These are phyloP conservation scores for Phytomonas serpens DNA, from an alignment of 208 protist genomes.

Conservation along the genomic window DNA sequence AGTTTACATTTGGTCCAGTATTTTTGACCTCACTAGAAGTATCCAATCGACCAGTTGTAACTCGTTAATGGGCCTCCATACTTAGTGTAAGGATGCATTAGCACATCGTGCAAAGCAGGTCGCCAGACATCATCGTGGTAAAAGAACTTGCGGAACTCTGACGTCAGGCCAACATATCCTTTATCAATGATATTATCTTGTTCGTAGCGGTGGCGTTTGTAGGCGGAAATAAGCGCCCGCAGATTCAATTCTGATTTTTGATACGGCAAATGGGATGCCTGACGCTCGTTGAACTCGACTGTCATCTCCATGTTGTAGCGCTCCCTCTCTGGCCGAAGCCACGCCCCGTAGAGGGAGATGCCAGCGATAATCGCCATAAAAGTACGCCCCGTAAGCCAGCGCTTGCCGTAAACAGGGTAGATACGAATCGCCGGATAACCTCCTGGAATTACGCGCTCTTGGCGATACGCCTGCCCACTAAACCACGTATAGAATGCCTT, in stretches of 20 bases:
- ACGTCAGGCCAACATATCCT: conserved; percentile 85
- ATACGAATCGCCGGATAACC: conserved; percentile 81
- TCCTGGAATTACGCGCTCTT: conserved; percentile 81
- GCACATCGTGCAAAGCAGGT: conserved; percentile 75
- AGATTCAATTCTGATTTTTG: conserved; percentile 83
- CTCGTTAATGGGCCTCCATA: conserved; percentile 76
- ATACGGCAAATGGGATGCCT: conserved; percentile 76
- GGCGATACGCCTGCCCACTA: conserved; percentile 84
- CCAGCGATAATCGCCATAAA: conserved; percentile 78
- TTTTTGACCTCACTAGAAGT: conserved; percentile 42
- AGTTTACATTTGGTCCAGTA: neutral
- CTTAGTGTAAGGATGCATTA: conserved; percentile 83
- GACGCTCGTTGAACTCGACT: conserved; percentile 79
- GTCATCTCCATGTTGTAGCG: conserved; percentile 89
- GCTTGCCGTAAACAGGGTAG: conserved; percentile 88
- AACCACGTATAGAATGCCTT: conserved; percentile 89
- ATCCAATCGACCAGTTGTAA: conserved; percentile 89
- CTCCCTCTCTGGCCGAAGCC: conserved; percentile 78
- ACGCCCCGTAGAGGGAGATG: conserved; percentile 81
- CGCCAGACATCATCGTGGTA: conserved; percentile 91
- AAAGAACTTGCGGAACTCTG: conserved; percentile 89
- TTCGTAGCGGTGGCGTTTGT: conserved; percentile 86
- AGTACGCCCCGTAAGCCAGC: conserved; percentile 84
- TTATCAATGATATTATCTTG: conserved; percentile 87
- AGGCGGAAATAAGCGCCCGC: conserved; percentile 61